A percentile compares a stretch with the other conserved stretches of the same genome.
Conservation (phyloP, 2,329 filamentous ascomycete species). For the Fusarium sp. region DNA sequence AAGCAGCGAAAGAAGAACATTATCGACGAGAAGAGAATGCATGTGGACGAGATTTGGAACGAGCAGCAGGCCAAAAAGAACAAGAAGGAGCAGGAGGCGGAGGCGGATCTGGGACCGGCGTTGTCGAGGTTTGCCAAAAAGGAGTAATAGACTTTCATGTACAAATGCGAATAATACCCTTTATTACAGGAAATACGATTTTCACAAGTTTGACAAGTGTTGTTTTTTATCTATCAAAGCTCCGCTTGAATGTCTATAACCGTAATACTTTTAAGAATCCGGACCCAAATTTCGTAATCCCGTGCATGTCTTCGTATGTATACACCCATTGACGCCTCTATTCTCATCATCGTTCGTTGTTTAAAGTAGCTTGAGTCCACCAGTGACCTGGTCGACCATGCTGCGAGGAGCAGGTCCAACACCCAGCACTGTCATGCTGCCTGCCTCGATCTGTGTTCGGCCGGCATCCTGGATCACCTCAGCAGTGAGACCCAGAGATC, state of each 20-base stretch:
- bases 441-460: slow-evolving; percentile 93
- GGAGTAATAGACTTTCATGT: slow-evolving; percentile 54
- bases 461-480: slow-evolving; percentile 96
- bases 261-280: slow-evolving; percentile 28
- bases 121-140: slow-evolving; percentile 86
- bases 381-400: slow-evolving; percentile 87
- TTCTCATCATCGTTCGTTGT: not conserved
- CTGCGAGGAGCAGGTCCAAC: slow-evolving; percentile 86
- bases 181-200: slow-evolving; percentile 8
- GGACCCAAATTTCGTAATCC: slow-evolving; percentile 24
- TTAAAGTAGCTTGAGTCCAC: slow-evolving; percentile 84
- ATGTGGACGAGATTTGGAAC: slow-evolving; percentile 84
- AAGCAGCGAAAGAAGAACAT: slow-evolving; percentile 95
- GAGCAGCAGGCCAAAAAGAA: slow-evolving; percentile 76
- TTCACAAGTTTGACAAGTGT: not conserved
- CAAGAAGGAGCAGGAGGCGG: slow-evolving; percentile 70
- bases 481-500: slow-evolving; percentile 85
- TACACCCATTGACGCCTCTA: not conserved
- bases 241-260: slow-evolving; percentile 23
- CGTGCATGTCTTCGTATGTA: slow-evolving; percentile 6
- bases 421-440: slow-evolving; percentile 91
- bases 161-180: slow-evolving; percentile 47
- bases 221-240: slow-evolving; percentile 18
- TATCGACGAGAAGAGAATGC: slow-evolving; percentile 93
- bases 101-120: slow-evolving; percentile 84